Evolutionary conservation across 305 asterid genomes (phyloP).

Genomic region (Solanum hybrid): DNA sequence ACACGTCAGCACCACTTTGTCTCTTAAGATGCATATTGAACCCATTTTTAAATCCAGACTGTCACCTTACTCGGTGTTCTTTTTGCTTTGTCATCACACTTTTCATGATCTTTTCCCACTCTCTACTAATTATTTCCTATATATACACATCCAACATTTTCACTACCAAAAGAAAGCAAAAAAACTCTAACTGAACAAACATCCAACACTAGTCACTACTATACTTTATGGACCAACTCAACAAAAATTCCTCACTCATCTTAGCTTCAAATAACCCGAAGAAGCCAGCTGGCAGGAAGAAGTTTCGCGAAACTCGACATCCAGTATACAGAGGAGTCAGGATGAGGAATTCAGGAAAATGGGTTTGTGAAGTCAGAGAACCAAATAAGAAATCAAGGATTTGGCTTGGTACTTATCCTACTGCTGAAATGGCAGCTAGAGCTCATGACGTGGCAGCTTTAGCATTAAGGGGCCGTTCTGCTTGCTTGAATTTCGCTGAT

Average conservation of each 20-base stretch:
- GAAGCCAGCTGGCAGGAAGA: conserved; percentile 22
- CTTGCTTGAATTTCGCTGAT: conserved; percentile 70
- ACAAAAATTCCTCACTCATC: neutral
- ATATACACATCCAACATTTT: neutral
- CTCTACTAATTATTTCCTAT: neutral
- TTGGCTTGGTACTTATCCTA: neutral
- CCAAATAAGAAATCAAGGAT: neutral
- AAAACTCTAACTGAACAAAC: neutral
- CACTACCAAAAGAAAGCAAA: neutral
- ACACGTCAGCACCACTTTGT: neutral
- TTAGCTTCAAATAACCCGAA: conserved; percentile 50
- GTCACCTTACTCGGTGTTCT: no score
- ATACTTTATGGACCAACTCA: neutral
- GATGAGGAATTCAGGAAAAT: conserved; percentile 44
- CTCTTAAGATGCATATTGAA: no score
- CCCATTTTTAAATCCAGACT: no score
- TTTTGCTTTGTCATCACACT: no score
- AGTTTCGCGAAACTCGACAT: conserved; percentile 45
- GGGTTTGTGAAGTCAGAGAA: conserved; percentile 26
- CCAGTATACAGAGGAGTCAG: conserved; percentile 62
- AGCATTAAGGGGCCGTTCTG: conserved; percentile 54
- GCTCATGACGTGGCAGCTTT: conserved; percentile 81
- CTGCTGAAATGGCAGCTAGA: conserved; percentile 18
- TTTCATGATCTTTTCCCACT: neutral
- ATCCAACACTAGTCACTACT: neutral